These are phyloP conservation scores for Aspergillus sp. DNA, from an alignment of 2,329 filamentous ascomycete species.

Conservation along the genomic window DNA sequence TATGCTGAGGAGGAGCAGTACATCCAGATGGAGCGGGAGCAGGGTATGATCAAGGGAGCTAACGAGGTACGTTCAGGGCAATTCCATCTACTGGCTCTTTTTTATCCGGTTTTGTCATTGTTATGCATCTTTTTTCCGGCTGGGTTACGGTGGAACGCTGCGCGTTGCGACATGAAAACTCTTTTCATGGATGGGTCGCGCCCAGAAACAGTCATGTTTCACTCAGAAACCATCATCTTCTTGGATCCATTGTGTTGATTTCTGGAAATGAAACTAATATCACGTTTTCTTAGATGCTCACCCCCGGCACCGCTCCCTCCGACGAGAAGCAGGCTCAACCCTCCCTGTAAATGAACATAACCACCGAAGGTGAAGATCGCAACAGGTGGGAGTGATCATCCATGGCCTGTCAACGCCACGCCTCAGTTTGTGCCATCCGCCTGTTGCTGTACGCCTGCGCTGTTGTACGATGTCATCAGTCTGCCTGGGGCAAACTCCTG, in stretches of 20 bases:
- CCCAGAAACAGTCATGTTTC: neutral
- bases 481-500: constrained; percentile 10
- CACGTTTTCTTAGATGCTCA: constrained; percentile 37
- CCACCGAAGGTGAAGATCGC: constrained; percentile 19
- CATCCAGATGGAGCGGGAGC: constrained; percentile 96
- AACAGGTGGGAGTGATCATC: constrained; percentile 15
- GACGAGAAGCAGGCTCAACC: constrained; percentile 33
- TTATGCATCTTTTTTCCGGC: neutral
- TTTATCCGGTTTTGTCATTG: neutral
- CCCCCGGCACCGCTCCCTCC: constrained; percentile 32
- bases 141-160: neutral
- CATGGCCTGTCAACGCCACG: constrained; percentile 8
- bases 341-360: constrained; percentile 35
- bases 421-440: constrained; percentile 7
- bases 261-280: constrained; percentile 13
- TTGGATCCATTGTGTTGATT: neutral
- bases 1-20: constrained; percentile 96
- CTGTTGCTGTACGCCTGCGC: constrained; percentile 7
- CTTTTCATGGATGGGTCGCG: constrained; percentile 1
- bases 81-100: neutral
- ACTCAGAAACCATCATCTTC: neutral
- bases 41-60: constrained; percentile 90
- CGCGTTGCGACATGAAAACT: constrained; percentile 1
- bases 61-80: constrained; percentile 61
- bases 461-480: constrained; percentile 5